Conservation (phyloP, 2,329 filamentous ascomycete genomes). For the Exophiala lecanii-corni region DNA sequence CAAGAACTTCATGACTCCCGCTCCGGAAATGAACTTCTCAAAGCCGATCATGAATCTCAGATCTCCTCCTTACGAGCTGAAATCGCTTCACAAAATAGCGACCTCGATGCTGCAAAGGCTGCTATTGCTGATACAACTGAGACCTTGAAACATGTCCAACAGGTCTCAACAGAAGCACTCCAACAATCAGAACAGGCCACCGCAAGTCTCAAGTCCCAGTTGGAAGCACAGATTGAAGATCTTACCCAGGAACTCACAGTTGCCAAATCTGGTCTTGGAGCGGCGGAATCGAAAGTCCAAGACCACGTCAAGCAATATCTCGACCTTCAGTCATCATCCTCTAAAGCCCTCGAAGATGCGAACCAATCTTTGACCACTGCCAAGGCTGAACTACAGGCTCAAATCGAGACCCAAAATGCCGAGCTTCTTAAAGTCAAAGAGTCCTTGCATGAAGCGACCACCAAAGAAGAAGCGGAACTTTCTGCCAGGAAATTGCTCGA, state of each 20-base stretch:
- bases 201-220: conserved; percentile 38
- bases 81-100: conserved; percentile 10
- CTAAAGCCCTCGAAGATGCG: conserved; percentile 14
- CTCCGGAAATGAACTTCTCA: conserved; percentile 13
- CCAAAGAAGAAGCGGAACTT: conserved; percentile 10
- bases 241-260: conserved; percentile 64
- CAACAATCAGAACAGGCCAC: conserved; percentile 17
- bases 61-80: conserved; percentile 13
- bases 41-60: conserved; percentile 15
- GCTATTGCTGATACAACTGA: conserved; percentile 19
- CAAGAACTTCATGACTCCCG: conserved; percentile 20
- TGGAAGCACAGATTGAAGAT: conserved; percentile 67
- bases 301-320: conserved; percentile 18
- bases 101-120: conserved; percentile 20
- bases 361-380: conserved; percentile 11
- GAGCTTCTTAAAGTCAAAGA: conserved; percentile 13
- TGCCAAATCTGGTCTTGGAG: conserved; percentile 55
- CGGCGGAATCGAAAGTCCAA: conserved; percentile 12
- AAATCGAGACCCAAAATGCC: conserved; percentile 14
- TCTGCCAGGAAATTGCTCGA: conserved; percentile 11
- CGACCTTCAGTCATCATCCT: conserved; percentile 15
- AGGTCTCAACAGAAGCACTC: conserved; percentile 14
- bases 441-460: conserved; percentile 8
- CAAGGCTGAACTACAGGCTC: conserved; percentile 10
- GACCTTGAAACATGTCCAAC: conserved; percentile 15